These are phyloP conservation scores for Rhodotorula glutinis DNA, from an alignment of 1,284 basidiomycete species.

Conservation along the genomic window DNA sequence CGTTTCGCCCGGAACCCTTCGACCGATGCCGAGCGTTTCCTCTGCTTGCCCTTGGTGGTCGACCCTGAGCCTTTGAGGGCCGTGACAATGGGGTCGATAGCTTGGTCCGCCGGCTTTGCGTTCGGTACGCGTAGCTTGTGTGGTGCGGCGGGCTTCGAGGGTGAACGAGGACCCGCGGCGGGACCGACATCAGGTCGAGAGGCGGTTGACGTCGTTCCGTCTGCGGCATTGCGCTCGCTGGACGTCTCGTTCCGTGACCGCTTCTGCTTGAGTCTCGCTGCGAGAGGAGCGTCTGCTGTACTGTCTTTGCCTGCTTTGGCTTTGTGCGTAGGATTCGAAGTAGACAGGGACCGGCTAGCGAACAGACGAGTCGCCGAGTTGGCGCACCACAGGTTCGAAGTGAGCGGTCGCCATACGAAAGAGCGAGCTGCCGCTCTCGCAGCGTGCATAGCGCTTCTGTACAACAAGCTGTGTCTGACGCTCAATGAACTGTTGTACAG, in stretches of 20 bases:
- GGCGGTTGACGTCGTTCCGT: too few species aligned
- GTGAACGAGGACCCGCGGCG: background rate
- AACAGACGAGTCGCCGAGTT: background rate
- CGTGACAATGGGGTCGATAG: too few species aligned
- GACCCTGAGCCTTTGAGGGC: too few species aligned
- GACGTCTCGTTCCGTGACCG: background rate
- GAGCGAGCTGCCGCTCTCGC: background rate
- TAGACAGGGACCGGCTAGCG: background rate
- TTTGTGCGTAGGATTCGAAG: background rate
- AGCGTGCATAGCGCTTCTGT: background rate
- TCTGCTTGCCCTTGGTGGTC: background rate
- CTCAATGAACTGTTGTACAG: too few species aligned
- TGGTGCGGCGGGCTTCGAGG: background rate
- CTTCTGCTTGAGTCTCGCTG: background rate
- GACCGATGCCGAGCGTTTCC: background rate
- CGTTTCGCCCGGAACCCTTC: constrained; percentile 1
- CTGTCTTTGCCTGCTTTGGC: background rate
- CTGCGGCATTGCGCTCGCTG: too few species aligned
- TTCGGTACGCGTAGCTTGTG: background rate
- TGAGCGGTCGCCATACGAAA: too few species aligned
- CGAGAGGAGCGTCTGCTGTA: background rate
- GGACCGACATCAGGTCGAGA: too few species aligned
- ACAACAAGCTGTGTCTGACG: too few species aligned
- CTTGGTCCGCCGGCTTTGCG: background rate
- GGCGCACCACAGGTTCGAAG: too few species aligned